phyloP scores from a whole-genome alignment of 129 eudicot species.

The Artemisia argyi region DNA sequence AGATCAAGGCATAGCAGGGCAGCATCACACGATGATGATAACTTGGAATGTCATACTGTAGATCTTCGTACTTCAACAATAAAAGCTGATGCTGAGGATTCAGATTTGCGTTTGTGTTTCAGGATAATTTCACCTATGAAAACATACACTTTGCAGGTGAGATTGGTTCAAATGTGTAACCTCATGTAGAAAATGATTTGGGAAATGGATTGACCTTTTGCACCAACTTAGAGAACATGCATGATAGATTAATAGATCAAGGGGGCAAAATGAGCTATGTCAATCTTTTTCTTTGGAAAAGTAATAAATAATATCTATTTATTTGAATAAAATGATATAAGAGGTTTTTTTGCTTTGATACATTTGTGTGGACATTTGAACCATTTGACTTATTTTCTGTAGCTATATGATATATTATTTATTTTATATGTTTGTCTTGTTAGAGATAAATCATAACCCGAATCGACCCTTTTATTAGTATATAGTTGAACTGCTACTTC shows the following conservation, averaged over 20 bases:
- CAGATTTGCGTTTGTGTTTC: slow-evolving; percentile 89
- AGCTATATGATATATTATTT: not conserved
- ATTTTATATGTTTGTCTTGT: not conserved
- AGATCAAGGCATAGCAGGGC: slow-evolving; percentile 63
- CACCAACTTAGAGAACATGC: not conserved
- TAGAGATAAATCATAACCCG: not conserved
- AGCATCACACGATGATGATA: slow-evolving; percentile 63
- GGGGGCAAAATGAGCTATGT: not conserved
- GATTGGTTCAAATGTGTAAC: slow-evolving; percentile 1
- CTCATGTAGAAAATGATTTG: not conserved
- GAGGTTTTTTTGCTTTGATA: not conserved
- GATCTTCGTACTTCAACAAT: slow-evolving; percentile 92
- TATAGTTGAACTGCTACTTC: not conserved
- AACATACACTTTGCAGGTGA: slow-evolving; percentile 89
- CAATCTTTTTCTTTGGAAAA: no score
- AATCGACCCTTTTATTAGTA: not conserved
- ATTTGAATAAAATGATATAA: not conserved
- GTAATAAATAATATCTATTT: no score
- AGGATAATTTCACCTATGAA: slow-evolving; percentile 88
- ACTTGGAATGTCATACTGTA: slow-evolving; percentile 68
- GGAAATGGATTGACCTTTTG: not conserved
- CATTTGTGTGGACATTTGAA: not conserved
- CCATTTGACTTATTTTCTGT: not conserved
- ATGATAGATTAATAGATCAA: not conserved
- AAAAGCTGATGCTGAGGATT: slow-evolving; percentile 92